These are phyloP conservation scores for Naegleria fowleri DNA, from an alignment of 208 protist genomes.

Conservation along the genomic window DNA sequence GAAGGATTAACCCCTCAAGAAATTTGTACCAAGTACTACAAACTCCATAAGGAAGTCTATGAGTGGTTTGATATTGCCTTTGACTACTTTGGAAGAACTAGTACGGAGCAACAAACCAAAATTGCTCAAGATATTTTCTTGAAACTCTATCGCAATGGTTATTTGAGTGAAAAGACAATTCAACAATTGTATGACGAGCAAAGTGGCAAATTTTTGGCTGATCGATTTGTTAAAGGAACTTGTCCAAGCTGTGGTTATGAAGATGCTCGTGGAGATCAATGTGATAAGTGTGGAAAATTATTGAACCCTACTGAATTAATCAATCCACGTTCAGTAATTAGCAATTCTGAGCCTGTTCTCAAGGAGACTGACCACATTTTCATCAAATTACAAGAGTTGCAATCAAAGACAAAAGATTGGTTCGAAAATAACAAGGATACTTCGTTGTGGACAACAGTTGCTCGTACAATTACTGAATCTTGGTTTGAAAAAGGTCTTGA, in stretches of 20 bases:
- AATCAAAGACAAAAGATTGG: constrained; percentile 40
- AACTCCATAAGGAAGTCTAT: constrained; percentile 62
- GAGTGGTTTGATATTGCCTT: constrained; percentile 74
- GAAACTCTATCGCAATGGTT: constrained; percentile 45
- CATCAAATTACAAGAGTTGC: not conserved
- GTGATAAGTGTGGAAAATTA: constrained; percentile 58
- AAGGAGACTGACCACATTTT: constrained; percentile 3
- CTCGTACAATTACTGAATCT: constrained; percentile 48
- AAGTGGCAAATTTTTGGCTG: constrained; percentile 57
- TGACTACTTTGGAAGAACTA: constrained; percentile 70
- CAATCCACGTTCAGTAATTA: not conserved
- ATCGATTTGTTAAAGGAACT: constrained; percentile 59
- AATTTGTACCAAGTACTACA: constrained; percentile 70
- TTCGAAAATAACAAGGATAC: constrained; percentile 27
- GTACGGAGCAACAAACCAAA: constrained; percentile 55
- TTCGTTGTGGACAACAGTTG: constrained; percentile 49
- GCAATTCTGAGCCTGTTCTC: not conserved
- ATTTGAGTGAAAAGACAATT: constrained; percentile 42
- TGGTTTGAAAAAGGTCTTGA: constrained; percentile 62
- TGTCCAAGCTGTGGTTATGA: constrained; percentile 38
- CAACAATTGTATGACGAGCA: constrained; percentile 57
- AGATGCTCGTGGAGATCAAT: constrained; percentile 72
- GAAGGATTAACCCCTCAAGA: constrained; percentile 55
- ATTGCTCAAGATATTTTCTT: constrained; percentile 70
- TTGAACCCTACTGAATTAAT: constrained; percentile 39